Base-by-base conservation (phyloP, 257 asterid genomes). In the Anisodus tanguticus region DNA sequence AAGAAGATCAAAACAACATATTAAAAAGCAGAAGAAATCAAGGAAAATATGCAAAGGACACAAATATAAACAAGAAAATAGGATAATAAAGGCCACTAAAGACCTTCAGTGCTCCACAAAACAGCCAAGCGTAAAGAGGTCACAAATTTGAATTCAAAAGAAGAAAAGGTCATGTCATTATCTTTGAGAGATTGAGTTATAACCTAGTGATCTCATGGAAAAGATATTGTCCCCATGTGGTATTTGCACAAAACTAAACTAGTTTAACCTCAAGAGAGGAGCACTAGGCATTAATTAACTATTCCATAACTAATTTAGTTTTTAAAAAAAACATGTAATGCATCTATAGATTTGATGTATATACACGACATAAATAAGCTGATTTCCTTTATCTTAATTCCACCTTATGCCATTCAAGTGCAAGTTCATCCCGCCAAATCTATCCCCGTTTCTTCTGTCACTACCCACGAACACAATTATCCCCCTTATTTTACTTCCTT, bases 11-110 rank as follows among this genome's bases (percentile, higher is more conserved):
- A 4, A 53, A 8, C 3, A 77, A 53, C 31, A 53, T 53, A 77
- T 77, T 26, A 22, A 1, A 43, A 31, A 49, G 0, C n/a, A 31
- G 22, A 49, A 31, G 35, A 31, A 31, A 31, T 54, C 31, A 53
- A 77, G 82, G 22, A 53, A 77, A 77, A 53, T 26, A 3, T 13
- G 66, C 63, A 53, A 77, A 77, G 63, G 13, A 31, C 82, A 77
- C 9, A 53, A 77, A 74, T 4, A 74, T 22, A 49, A 74, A 22
- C 81, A 47, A 72, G 12, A 49, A 72, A 12, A 19, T 8, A 0
- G 55, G 55, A 16, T 41, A 70, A 41, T 9, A 17, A n/a, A 74
- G 45, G 22, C 8, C 62, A 49, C 12, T 51, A 5, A 47, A 74
- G 19, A 51, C 81, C 45, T 74, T 3, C 11, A 10, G 49, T 74